Percentiles rank a stretch among this genome's conserved stretches.
These are phyloP conservation scores for Suhomyces choctaworum DNA, from an alignment of 1,139 yeast genomes.

Conservation along the genomic window DNA sequence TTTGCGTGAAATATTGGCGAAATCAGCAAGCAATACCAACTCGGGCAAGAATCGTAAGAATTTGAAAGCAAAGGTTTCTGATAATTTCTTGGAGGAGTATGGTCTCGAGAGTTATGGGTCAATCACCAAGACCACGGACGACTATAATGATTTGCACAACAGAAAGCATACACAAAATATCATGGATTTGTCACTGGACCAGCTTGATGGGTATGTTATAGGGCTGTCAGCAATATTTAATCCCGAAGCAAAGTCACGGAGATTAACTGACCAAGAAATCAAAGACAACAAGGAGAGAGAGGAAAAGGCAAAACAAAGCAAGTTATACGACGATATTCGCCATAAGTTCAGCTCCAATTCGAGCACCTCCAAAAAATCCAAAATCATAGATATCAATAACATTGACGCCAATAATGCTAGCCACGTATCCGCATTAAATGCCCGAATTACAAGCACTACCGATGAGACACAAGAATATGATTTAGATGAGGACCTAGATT, in stretches of 20 bases:
- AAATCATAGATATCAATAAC: constrained; percentile 43
- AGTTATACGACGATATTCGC: constrained; percentile 32
- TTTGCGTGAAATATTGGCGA: constrained; percentile 10
- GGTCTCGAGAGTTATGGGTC: constrained; percentile 37
- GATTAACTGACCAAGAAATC: constrained; percentile 31
- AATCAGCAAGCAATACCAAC: constrained; percentile 18
- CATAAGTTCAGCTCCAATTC: constrained; percentile 24
- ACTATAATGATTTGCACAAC: constrained; percentile 31
- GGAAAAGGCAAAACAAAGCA: constrained; percentile 27
- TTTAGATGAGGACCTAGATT: constrained; percentile 22
- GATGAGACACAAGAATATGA: constrained; percentile 9
- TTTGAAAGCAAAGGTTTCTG: constrained; percentile 32
- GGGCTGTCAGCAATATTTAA: constrained; percentile 26
- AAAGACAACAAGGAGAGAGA: constrained; percentile 27
- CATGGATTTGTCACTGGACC: constrained; percentile 18
- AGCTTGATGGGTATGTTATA: constrained; percentile 39
- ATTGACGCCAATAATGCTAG: constrained; percentile 24
- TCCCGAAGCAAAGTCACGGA: constrained; percentile 15
- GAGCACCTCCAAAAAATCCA: constrained; percentile 14
- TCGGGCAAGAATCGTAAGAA: constrained; percentile 32
- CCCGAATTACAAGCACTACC: constrained; percentile 19
- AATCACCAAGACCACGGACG: constrained; percentile 27
- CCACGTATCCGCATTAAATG: constrained; percentile 31
- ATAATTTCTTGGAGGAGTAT: constrained; percentile 42
- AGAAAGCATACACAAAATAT: constrained; percentile 26